Conservation (phyloP, 2,329 filamentous ascomycete species). For the Pseudophaeomoniella oleicola region DNA sequence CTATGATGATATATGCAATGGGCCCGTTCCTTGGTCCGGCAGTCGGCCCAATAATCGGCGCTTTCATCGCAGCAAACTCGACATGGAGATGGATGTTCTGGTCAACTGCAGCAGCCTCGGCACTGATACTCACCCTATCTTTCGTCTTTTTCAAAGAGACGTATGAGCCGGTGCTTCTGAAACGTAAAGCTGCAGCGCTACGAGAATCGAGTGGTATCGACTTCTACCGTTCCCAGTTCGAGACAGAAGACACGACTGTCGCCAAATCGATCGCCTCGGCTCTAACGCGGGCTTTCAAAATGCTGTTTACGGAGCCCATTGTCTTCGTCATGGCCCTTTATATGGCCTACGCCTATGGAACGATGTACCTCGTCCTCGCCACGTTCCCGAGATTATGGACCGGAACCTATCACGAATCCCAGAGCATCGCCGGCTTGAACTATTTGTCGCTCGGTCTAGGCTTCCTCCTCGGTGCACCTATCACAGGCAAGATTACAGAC, state of each 20-base stretch:
- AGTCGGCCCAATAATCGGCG: slow-evolving; percentile 46
- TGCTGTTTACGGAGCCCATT: slow-evolving; percentile 43
- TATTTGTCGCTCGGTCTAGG: slow-evolving; percentile 46
- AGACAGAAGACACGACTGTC: slow-evolving; percentile 13
- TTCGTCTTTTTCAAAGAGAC: slow-evolving; percentile 41
- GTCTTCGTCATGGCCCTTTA: slow-evolving; percentile 39
- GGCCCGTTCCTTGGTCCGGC: slow-evolving; percentile 17
- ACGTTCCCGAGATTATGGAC: slow-evolving; percentile 46
- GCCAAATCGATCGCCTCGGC: slow-evolving; percentile 17
- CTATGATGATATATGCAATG: slow-evolving; percentile 13
- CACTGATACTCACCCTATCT: slow-evolving; percentile 32
- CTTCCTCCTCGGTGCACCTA: slow-evolving; percentile 37
- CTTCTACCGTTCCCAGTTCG: slow-evolving; percentile 15
- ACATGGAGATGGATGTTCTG: slow-evolving; percentile 23
- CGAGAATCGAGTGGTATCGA: slow-evolving; percentile 16
- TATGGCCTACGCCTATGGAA: slow-evolving; percentile 41
- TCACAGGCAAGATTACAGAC: slow-evolving; percentile 31
- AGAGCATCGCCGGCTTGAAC: slow-evolving; percentile 41
- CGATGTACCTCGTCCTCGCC: slow-evolving; percentile 45
- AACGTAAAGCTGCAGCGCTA: slow-evolving; percentile 36
- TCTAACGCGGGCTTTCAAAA: slow-evolving; percentile 36
- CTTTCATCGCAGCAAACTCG: slow-evolving; percentile 38
- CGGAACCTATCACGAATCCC: slow-evolving; percentile 32
- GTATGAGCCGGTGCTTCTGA: slow-evolving; percentile 45
- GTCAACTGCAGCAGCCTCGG: slow-evolving; percentile 44